Evolutionary conservation across 2,329 filamentous ascomycete species (phyloP), one percentile per base, ranked within the genome.

Genomic region (Ophiobolus disseminans): DNA sequence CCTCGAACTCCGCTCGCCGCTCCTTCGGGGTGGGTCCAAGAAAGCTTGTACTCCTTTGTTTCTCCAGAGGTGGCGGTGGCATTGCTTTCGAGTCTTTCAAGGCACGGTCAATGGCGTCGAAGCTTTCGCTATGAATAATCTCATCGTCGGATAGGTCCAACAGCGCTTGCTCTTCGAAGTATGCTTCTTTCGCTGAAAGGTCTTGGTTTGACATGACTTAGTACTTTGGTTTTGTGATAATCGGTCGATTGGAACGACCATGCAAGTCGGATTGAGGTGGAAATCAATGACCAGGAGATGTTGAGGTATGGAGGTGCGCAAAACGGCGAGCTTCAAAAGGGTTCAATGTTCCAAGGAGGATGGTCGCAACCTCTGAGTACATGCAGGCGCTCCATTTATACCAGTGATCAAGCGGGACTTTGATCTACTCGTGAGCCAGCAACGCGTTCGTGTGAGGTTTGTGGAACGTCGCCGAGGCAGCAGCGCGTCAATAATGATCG

Each of bases 71-170:
- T n/a, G 58, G 58, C 25, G 53, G 51, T 14, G 50, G 53, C 50
- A 63, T 63, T 16, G 50, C 26, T 45, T 53, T 61, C 4, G 58
- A 53, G 16, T 66, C 60, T 14, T 53, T 55, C 17, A 73, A 43
- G 0, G 60, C 60, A 34, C 55, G 51, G 37, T 64, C 58, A 28
- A 63, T 52, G 8, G 37, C 48, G 4, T 50, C 20, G 10, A 44
- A 50, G 7, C 48, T 49, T 23, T 51, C 45, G 28, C 63, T 56
- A 52, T 45, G 30, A 57, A 55, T 4, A 46, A 43, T 14, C 37
- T 70, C 68, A 49, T 72, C 65, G 32, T 70, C 62, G 6, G 62
- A 63, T 16, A 63, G 36, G 40, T 70, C 61, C 11, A 70, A 44
- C 6, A 73, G 40, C 5, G 59, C 60, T 31, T 69, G 66, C 16